These are phyloP conservation scores for Scheffersomyces lignicola DNA, from an alignment of 1,139 yeast species.

Conservation along the genomic window DNA sequence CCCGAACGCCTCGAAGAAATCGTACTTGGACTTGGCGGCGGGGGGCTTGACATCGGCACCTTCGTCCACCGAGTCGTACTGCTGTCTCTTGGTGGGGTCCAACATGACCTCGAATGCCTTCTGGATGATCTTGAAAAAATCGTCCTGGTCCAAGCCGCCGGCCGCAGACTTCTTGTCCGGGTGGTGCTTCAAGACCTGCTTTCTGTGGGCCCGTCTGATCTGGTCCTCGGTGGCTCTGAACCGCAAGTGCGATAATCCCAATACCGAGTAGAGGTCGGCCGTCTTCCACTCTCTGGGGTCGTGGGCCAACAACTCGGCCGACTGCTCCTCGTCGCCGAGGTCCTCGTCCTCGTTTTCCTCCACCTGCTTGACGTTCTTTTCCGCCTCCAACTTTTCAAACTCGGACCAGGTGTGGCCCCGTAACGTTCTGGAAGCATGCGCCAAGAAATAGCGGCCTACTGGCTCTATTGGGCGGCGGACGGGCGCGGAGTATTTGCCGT, in stretches of 20 bases:
- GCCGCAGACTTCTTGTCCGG: slow-evolving; percentile 93
- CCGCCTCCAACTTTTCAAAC: slow-evolving; percentile 91
- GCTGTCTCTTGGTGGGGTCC: slow-evolving; percentile 84
- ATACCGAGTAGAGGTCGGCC: slow-evolving; percentile 93
- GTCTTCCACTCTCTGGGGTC: slow-evolving; percentile 99
- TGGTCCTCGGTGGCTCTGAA: slow-evolving; percentile 91
- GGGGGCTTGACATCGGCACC: slow-evolving; percentile 87
- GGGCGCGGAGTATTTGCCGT: slow-evolving; percentile 59
- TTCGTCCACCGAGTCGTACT: slow-evolving; percentile 93
- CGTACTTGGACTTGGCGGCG: slow-evolving; percentile 57
- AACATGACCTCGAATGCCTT: slow-evolving; percentile 90
- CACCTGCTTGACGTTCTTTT: slow-evolving; percentile 73
- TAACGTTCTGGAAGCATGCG: slow-evolving; percentile 94
- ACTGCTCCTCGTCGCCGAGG: slow-evolving; percentile 74
- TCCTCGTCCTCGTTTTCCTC: slow-evolving; percentile 73
- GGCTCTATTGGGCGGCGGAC: slow-evolving; percentile 91
- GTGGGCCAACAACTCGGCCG: slow-evolving; percentile 76
- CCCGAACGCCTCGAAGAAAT: slow-evolving; percentile 89
- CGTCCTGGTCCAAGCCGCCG: slow-evolving; percentile 89
- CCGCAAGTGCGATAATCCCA: slow-evolving; percentile 90
- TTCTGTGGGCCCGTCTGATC: slow-evolving; percentile 95
- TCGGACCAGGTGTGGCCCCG: slow-evolving; percentile 99
- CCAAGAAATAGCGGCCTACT: slow-evolving; percentile 92
- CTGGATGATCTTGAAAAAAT: slow-evolving; percentile 97
- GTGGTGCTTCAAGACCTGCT: slow-evolving; percentile 94